Evolutionary conservation across 2,329 filamentous ascomycete species (phyloP), one percentile per base, ranked within the genome.

Genomic region (Aspergillus jensenii): DNA sequence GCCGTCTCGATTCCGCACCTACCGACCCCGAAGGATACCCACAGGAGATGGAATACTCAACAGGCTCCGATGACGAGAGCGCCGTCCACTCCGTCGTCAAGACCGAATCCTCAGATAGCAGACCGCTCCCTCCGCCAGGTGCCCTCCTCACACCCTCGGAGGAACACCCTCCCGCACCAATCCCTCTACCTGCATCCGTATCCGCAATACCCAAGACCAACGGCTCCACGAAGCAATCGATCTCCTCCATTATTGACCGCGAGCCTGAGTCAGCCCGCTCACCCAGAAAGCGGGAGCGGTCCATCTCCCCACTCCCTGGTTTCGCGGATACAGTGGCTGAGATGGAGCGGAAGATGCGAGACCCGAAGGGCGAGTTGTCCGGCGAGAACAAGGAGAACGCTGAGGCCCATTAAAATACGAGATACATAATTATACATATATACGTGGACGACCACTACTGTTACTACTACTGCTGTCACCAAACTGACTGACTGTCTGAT

Each of bases 211-310:
- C 64, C 15, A 62, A 59, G 27, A 56, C 56, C n/a, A 69, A 70
- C 48, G 65, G 68, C 53, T 73, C 71, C 11, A 71, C 65, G 25
- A 76, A 76, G 61, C 73, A 74, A 41, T 71, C 73, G 21, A 76
- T 76, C 44, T 74, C 72, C 3, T 75, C 73, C 2, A 75, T 76
- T 40, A 75, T 76, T 51, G 74, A 76, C 57, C 68, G 69, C 11
- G 66, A 70, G 6, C 71, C 71, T 0, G 64, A 68, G 27, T 55
- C 59, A 6, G 65, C 67, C 19, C 53, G 59, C 6, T 65, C 68
- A 8, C 27, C 27, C 27, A 31, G 27, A 31, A 31, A 31, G 27
- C 27, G 27, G 39, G 69, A 69, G 56, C 65, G 15, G 55, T 33
- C 59, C 35, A 45, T 43, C 33, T 59, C 68, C 0, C 55, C 65